Conservation (phyloP, 2,329 filamentous ascomycete genomes). For the Xylaria sp. region DNA sequence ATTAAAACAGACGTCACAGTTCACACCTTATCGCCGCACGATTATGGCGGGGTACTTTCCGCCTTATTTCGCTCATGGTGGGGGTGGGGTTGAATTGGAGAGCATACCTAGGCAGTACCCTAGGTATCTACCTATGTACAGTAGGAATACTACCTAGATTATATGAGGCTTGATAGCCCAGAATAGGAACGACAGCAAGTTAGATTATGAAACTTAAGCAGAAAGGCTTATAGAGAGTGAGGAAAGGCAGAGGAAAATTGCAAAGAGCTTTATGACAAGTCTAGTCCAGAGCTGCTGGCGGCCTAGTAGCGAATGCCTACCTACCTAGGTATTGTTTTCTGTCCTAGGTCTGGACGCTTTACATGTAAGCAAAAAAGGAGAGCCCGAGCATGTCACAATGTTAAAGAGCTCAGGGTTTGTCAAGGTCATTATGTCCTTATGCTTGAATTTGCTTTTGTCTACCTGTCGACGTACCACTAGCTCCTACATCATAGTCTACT, state of each 20-base stretch:
- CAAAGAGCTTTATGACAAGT: too few relatives aligned
- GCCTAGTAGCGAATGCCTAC: too few relatives aligned
- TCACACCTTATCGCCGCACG: background rate
- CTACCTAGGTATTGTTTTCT: too few relatives aligned
- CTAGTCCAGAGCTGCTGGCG: too few relatives aligned
- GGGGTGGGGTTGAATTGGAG: conserved; percentile 17
- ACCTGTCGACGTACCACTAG: background rate
- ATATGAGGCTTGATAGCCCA: too few relatives aligned
- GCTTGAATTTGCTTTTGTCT: conserved; percentile 8
- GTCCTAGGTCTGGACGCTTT: background rate
- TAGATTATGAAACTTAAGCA: too few relatives aligned
- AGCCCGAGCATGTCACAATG: background rate
- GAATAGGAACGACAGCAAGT: too few relatives aligned
- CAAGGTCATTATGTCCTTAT: background rate
- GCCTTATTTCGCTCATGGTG: conserved; percentile 20
- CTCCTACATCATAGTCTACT: background rate
- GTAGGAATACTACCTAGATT: too few relatives aligned
- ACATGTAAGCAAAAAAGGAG: background rate
- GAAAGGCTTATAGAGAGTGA: too few relatives aligned
- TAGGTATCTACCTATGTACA: too few relatives aligned
- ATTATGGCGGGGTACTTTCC: conserved; percentile 36
- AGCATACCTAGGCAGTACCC: background rate
- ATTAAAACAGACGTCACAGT: conserved; percentile 34
- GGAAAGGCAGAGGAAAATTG: too few relatives aligned
- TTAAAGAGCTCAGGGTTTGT: background rate